Evolutionary conservation across 2,329 filamentous ascomycete genomes (phyloP).

Genomic region (Sclerotinia subarctica): DNA sequence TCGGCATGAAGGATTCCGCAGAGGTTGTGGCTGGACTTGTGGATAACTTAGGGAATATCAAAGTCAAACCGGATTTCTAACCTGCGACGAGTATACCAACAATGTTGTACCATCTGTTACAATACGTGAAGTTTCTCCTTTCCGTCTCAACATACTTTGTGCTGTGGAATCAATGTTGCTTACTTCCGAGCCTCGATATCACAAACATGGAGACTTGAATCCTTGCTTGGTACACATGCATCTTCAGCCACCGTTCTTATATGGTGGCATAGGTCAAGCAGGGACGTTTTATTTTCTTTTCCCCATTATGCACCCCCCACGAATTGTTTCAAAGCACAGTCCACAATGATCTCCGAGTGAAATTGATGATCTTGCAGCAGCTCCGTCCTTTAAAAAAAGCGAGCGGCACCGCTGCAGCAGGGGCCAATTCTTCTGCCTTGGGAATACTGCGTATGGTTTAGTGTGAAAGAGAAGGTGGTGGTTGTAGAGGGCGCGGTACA

Average conservation of each 20-base stretch:
- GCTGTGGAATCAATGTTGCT: slow-evolving; percentile 10
- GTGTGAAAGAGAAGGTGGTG: background rate
- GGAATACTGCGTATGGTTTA: background rate
- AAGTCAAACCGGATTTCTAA: background rate
- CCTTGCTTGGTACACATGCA: background rate
- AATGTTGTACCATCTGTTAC: slow-evolving; percentile 6
- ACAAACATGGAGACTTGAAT: slow-evolving; percentile 4
- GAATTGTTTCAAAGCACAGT: slow-evolving; percentile 21
- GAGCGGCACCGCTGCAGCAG: background rate
- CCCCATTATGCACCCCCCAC: slow-evolving; percentile 14
- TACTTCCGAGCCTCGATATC: slow-evolving; percentile 12
- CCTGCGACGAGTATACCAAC: background rate
- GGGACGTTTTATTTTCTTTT: slow-evolving; percentile 13
- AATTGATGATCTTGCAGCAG: slow-evolving; percentile 10
- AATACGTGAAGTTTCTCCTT: slow-evolving; percentile 5
- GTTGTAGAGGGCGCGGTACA: background rate
- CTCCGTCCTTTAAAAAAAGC: background rate
- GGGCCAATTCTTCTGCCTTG: background rate
- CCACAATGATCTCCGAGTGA: slow-evolving; percentile 16
- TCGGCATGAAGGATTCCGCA: slow-evolving; percentile 1
- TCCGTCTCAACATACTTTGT: slow-evolving; percentile 9
- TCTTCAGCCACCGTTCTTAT: slow-evolving; percentile 7
- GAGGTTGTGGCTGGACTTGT: slow-evolving; percentile 7
- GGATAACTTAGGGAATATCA: background rate
- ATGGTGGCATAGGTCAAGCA: background rate